phyloP scores from a whole-genome alignment of 345 rosid species.

The Microthlaspi erraticum region DNA sequence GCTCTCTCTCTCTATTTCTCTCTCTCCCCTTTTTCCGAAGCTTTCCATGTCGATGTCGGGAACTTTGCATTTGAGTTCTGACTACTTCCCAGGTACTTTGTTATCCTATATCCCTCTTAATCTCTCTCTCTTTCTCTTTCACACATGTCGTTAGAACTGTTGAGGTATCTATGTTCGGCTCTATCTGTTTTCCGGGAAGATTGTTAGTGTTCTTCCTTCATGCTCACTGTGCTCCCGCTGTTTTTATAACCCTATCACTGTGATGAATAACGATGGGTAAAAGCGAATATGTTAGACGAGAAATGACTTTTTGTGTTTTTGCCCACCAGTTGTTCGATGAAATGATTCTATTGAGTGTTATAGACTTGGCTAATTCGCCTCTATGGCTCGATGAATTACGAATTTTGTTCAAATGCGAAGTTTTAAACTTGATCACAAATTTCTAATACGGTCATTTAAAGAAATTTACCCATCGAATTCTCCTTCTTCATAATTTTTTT shows the following conservation, averaged over 20 bases:
- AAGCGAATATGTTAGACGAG: not conserved
- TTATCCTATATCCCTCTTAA: not conserved
- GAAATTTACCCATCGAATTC: too few species aligned
- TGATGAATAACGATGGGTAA: not conserved
- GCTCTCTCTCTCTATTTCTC: constrained; percentile 16
- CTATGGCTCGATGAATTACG: not conserved
- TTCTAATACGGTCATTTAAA: not conserved
- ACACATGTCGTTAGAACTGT: not conserved
- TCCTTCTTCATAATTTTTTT: too few species aligned
- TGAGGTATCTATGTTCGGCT: constrained; percentile 7
- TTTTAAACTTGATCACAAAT: not conserved
- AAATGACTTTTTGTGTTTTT: constrained; percentile 3
- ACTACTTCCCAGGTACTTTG: constrained; percentile 31
- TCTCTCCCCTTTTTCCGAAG: constrained; percentile 7
- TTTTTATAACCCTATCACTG: not conserved
- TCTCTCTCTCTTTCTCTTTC: not conserved
- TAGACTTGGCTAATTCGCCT: constrained; percentile 10
- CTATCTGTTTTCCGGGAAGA: not conserved
- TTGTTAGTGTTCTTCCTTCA: not conserved
- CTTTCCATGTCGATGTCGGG: constrained; percentile 40
- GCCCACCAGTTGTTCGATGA: constrained; percentile 43
- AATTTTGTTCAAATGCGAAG: not conserved
- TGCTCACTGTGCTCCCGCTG: not conserved
- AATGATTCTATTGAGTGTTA: constrained; percentile 14
- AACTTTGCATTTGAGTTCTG: constrained; percentile 27